Percentiles rank a stretch among this genome's conserved stretches.
These are phyloP conservation scores for Leccinum disarticulatum DNA, from an alignment of 768 basidiomycete species.

Conservation along the genomic window DNA sequence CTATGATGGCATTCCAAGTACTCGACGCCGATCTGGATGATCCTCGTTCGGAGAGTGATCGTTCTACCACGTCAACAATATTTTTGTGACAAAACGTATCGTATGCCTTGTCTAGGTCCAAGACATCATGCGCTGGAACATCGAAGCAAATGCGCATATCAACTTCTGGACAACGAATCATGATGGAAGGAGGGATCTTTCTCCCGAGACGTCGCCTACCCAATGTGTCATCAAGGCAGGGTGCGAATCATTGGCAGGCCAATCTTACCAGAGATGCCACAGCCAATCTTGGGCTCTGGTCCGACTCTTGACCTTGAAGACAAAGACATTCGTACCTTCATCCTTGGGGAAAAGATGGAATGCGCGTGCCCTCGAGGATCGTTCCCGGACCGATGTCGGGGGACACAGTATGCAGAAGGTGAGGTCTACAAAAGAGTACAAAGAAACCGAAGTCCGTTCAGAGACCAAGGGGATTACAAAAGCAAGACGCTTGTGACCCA, in stretches of 20 bases:
- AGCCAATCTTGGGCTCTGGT: constrained; percentile 85
- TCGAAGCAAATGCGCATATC: constrained; percentile 70
- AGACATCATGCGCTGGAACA: constrained; percentile 50
- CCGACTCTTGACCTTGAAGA: constrained; percentile 80
- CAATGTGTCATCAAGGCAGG: constrained; percentile 1
- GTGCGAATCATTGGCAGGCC: background rate
- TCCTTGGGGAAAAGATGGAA: constrained; percentile 52
- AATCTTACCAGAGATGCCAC: constrained; percentile 76
- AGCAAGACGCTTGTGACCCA: constrained; percentile 73
- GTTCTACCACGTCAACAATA: constrained; percentile 60
- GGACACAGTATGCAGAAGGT: constrained; percentile 76
- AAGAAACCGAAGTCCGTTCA: constrained; percentile 64
- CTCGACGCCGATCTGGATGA: constrained; percentile 23
- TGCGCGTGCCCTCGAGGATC: constrained; percentile 42
- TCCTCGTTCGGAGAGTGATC: constrained; percentile 41
- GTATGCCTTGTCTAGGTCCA: constrained; percentile 41
- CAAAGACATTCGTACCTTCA: constrained; percentile 83
- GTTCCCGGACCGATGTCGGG: constrained; percentile 45
- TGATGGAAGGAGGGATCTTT: constrained; percentile 62
- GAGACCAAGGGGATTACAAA: constrained; percentile 74
- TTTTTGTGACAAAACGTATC: constrained; percentile 58
- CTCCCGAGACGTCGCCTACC: constrained; percentile 73
- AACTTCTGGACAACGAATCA: constrained; percentile 67
- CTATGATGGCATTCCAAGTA: constrained; percentile 64
- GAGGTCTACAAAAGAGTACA: constrained; percentile 86